phyloP scores from a whole-genome alignment of 495 filamentous ascomycete genomes.

The Penicillium nucicola region DNA sequence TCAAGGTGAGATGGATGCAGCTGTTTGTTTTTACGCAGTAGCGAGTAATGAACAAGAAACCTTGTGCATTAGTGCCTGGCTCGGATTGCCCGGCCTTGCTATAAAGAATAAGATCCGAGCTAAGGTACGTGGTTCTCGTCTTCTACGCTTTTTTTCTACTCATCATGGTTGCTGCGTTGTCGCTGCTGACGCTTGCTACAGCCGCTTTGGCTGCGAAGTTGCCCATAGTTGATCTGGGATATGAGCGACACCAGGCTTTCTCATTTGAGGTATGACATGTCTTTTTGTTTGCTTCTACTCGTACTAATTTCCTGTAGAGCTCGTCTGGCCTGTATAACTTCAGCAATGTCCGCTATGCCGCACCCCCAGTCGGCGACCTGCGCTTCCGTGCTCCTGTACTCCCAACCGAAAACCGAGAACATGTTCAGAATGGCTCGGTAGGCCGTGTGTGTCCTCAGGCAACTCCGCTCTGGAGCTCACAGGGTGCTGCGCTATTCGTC shows the following conservation, averaged over 20 bases:
- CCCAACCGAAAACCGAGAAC: conserved; percentile 32
- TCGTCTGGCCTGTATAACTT: conserved; percentile 50
- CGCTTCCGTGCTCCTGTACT: conserved; percentile 48
- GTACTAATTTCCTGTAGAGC: conserved; percentile 9
- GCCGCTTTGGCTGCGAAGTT: conserved; percentile 21
- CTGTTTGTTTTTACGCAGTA: too few relatives aligned
- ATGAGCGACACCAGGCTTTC: conserved; percentile 46
- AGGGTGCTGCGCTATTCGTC: neutral
- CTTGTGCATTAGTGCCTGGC: too few relatives aligned
- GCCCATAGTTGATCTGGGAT: conserved; percentile 50
- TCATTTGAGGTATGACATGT: conserved; percentile 35
- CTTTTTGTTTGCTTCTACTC: neutral
- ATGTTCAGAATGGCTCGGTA: conserved; percentile 41
- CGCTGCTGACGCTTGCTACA: conserved; percentile 13
- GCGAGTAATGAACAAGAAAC: too few relatives aligned
- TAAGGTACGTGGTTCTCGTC: neutral
- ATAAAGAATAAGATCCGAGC: neutral
- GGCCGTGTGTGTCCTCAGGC: conserved; percentile 52
- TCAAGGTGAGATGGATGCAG: too few relatives aligned
- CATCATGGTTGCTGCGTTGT: conserved; percentile 5
- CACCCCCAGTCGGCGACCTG: conserved; percentile 50
- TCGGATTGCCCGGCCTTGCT: neutral
- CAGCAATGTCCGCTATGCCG: conserved; percentile 58
- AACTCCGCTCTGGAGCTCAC: conserved; percentile 28
- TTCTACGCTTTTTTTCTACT: neutral